These are phyloP conservation scores for Liquidambar formosana DNA, from an alignment of 164 flowering plant genomes.

Conservation along the genomic window DNA sequence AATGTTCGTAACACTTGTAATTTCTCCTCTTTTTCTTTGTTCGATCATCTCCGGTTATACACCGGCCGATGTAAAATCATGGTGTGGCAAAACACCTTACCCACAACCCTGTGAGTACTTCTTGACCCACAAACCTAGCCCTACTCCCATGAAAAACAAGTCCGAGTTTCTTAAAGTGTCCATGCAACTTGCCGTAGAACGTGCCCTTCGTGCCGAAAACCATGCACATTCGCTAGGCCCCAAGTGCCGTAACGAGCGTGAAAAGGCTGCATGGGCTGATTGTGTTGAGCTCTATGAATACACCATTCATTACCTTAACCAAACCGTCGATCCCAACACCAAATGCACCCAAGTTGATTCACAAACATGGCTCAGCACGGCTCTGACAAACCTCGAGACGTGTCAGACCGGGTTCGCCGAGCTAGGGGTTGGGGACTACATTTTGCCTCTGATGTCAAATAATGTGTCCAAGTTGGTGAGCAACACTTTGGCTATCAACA, in stretches of 20 bases:
- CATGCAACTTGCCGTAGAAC: constrained; percentile 47
- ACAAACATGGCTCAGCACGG: constrained; percentile 85
- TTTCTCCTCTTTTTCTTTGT: constrained; percentile 7
- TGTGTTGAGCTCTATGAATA: constrained; percentile 61
- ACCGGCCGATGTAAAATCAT: constrained; percentile 23
- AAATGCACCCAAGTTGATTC: constrained; percentile 42
- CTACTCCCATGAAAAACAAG: constrained; percentile 24
- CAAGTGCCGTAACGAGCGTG: constrained; percentile 41
- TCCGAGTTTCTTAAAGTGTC: constrained; percentile 49
- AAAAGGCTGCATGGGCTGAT: constrained; percentile 75
- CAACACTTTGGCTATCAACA: constrained; percentile 62
- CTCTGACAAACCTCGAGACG: constrained; percentile 72
- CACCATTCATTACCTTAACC: constrained; percentile 47
- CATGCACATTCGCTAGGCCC: constrained; percentile 36
- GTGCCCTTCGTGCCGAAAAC: constrained; percentile 33
- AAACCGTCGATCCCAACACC: constrained; percentile 33
- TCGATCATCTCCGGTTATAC: constrained; percentile 19
- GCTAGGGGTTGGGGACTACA: constrained; percentile 44
- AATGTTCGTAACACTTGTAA: constrained; percentile 1
- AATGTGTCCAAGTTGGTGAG: constrained; percentile 58
- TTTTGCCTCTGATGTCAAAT: constrained; percentile 48
- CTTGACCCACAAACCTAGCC: constrained; percentile 29
- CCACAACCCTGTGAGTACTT: constrained; percentile 62
- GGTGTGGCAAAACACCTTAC: constrained; percentile 74
- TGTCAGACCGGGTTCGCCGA: constrained; percentile 63